Evolutionary conservation across 768 basidiomycete genomes (phyloP).

Genomic region (Nidula microcarpa): DNA sequence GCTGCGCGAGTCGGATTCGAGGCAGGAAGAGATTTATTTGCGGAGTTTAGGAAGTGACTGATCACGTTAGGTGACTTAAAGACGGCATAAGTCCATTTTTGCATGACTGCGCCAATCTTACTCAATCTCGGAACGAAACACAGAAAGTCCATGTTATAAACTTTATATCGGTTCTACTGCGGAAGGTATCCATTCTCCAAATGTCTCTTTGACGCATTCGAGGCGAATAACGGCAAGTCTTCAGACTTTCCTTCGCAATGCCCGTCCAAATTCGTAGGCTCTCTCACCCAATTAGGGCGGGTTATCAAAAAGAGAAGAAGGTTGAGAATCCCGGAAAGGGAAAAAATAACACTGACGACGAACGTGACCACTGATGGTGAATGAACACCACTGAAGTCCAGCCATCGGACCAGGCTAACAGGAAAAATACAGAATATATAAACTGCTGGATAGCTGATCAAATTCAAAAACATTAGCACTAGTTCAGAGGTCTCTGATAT

Average conservation of each 20-base stretch:
- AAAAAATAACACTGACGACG: constrained; percentile 9
- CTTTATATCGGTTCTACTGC: too few relatives aligned
- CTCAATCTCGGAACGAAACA: too few relatives aligned
- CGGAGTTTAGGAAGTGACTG: neutral
- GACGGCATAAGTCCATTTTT: too few relatives aligned
- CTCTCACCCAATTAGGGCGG: constrained; percentile 2
- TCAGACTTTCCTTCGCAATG: too few relatives aligned
- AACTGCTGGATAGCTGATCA: constrained; percentile 35
- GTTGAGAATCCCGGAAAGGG: constrained; percentile 14
- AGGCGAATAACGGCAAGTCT: too few relatives aligned
- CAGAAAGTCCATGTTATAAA: too few relatives aligned
- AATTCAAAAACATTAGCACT: neutral
- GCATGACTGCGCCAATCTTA: too few relatives aligned
- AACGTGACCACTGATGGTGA: constrained; percentile 10
- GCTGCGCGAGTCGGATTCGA: constrained; percentile 51
- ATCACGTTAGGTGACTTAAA: too few relatives aligned
- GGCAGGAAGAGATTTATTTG: constrained; percentile 50
- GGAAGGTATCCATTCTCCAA: too few relatives aligned
- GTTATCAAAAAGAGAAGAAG: constrained; percentile 12
- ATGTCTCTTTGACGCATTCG: too few relatives aligned
- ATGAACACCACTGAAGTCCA: constrained; percentile 8
- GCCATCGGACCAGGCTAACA: constrained; percentile 14
- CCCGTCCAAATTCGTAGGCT: too few relatives aligned
- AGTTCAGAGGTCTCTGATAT: neutral
- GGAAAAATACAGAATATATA: constrained; percentile 27